Base-by-base conservation (phyloP, 2,329 filamentous ascomycete genomes). In the Biscogniauxia sp. region DNA sequence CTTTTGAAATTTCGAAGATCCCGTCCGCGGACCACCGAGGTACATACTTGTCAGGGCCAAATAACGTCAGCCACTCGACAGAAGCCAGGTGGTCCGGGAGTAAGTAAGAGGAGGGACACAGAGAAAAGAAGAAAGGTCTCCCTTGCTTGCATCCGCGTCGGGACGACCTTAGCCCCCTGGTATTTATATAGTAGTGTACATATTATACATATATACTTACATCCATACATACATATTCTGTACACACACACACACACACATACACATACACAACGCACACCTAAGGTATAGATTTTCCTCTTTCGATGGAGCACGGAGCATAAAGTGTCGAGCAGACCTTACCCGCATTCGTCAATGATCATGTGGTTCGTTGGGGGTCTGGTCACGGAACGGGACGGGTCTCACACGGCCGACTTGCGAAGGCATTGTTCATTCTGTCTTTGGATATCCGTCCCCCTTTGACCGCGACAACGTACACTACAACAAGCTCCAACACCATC, bases 311-410 rank as follows among this genome's bases (percentile, higher is more conserved):
- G 28, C 37, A 45, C 37, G 37, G 37, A 17, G 37, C 37, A n/a
- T 45, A 15, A 45, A 45, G 37, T 45, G 37, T 45, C 37, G 15
- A 45, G 17, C 37, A 45, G 37, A 52, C 19, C 19, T 52, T 26
- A 54, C 52, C 52, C 52, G 52, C 52, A 54, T 54, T 54, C 25
- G 26, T 54, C 25, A 17, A 25, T 13, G 26, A 54, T 54, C 52
- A 54, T 54, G 52, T 54, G 52, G 20, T 25, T 54, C 52, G 20
- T 26, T 25, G 51, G 51, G 28, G 20, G n/a, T 8, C 51, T 23
- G 11, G 51, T 20, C 19, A 52, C 51, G 51, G 23, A 52, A 52
- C 23, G 23, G 51, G 20, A 20, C 19, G 19, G 20, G 20, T 45
- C 17, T 45, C 11, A 45, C 37, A n/a, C 37, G 37, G 37, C 37